These are phyloP conservation scores for Cicer cuneatum DNA, from an alignment of 306 rosid species.

Conservation along the genomic window DNA sequence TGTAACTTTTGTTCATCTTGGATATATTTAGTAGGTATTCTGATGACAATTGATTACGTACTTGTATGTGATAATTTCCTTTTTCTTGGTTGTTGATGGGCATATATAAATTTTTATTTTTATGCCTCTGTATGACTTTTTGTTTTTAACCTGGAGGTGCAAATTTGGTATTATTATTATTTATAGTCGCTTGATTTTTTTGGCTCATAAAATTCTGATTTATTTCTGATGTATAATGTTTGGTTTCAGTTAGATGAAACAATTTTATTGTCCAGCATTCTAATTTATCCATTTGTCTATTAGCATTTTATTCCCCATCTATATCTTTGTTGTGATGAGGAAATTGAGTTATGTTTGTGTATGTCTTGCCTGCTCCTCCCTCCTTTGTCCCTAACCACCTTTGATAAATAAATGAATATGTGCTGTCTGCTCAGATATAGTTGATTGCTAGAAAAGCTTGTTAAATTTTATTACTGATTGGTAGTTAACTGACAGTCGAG, in stretches of 20 bases:
- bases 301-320: conserved; percentile 13
- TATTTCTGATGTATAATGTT: conserved; percentile 17
- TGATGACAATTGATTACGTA: conserved; percentile 27
- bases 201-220: conserved; percentile 35
- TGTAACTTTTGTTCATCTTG: conserved; percentile 6
- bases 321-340: conserved; percentile 18
- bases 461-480: conserved; percentile 34
- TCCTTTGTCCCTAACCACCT: conserved; percentile 10
- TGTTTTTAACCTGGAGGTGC: conserved; percentile 24
- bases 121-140: conserved; percentile 25
- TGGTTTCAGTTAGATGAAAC: conserved; percentile 28
- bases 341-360: conserved; percentile 31
- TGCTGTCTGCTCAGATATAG: conserved; percentile 19
- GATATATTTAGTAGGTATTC: conserved; percentile 12
- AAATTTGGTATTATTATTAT: background rate
- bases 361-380: conserved; percentile 25
- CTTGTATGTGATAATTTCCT: conserved; percentile 18
- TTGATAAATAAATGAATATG: conserved; percentile 22
- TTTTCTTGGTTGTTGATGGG: conserved; percentile 9
- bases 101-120: conserved; percentile 8
- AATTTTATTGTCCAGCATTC: conserved; percentile 18
- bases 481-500: conserved; percentile 63
- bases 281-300: conserved; percentile 26
- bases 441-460: conserved; percentile 38
- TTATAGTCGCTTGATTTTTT: background rate